Evolutionary conservation across 2,329 filamentous ascomycete species (phyloP), one percentile per base, ranked within the genome.

Genomic region (Corynespora cassiicola): DNA sequence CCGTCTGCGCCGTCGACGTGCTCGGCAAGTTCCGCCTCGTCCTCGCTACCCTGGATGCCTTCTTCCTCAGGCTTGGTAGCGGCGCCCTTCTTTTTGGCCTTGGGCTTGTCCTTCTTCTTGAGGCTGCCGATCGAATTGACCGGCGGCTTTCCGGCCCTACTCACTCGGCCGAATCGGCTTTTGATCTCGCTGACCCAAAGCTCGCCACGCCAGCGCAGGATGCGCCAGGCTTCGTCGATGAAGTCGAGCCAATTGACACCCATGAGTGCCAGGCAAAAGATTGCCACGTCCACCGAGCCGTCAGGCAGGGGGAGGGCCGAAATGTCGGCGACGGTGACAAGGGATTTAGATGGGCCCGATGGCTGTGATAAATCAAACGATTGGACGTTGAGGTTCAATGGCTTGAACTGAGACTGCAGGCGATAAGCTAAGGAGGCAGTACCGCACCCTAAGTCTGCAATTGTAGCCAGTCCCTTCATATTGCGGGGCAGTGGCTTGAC

Each of bases 211-310:
- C 90, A 91, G 62, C 90, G 86, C 46, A 99, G 79, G 34, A 97
- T 79, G 36, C 94, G 85, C 75, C 90, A 95, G 10, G 92, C 92
- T 73, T 99, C 94, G 71, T 97, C 94, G 58, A 99, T 81, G 66
- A 99, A 97, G 56, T 90, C 85, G 36, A 95, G 81, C 92, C 94
- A 99, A 73, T 99, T 99, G 38, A 94, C 99, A 62, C 94, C 94
- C 94, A 99, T 99, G 42, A 99, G 81, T 32, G 92, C 94, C 20
- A 99, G 80, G 69, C 94, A 99, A 76, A 97, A 97, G 54, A 99
- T 85, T 31, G 88, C 88, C 5, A 99, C 79, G 67, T 99, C 90
- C 45, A 90, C 84, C 46, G 80, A 84, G 28, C 83, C 85, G 53
- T 91, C 84, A 5, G 75, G 75, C 0, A 96, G 74, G 0, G 92